phyloP scores from a whole-genome alignment of 2,329 filamentous ascomycete species.

The Penicillium sp. region DNA sequence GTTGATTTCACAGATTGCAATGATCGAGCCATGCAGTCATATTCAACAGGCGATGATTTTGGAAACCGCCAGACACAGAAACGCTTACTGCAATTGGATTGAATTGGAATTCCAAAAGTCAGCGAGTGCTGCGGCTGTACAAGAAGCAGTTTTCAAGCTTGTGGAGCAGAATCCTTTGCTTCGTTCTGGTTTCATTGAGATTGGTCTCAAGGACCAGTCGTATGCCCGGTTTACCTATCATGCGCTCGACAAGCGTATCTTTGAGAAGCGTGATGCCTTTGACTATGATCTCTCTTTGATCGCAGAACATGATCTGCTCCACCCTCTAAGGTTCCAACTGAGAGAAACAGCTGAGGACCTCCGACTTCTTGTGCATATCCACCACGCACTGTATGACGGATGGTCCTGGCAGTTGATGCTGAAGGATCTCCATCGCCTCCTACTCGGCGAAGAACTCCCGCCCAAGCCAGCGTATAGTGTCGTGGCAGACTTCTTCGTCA shows the following conservation, averaged over 20 bases:
- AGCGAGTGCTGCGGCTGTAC: slow-evolving; percentile 44
- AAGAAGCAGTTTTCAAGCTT: slow-evolving; percentile 53
- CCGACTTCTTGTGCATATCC: slow-evolving; percentile 59
- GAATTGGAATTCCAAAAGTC: slow-evolving; percentile 58
- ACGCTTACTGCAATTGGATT: slow-evolving; percentile 77
- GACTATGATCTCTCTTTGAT: slow-evolving; percentile 43
- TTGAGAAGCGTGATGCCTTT: slow-evolving; percentile 46
- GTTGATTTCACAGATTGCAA: slow-evolving; percentile 15
- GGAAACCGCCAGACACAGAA: slow-evolving; percentile 63
- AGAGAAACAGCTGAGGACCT: slow-evolving; percentile 20
- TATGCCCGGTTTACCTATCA: slow-evolving; percentile 69
- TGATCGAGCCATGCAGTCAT: slow-evolving; percentile 64
- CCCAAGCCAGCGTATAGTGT: slow-evolving; percentile 61
- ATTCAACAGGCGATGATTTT: slow-evolving; percentile 79
- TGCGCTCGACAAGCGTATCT: slow-evolving; percentile 45
- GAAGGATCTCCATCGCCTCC: slow-evolving; percentile 62
- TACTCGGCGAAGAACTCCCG: slow-evolving; percentile 38
- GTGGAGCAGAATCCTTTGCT: slow-evolving; percentile 64
- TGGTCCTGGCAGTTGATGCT: slow-evolving; percentile 82
- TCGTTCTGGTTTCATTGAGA: slow-evolving; percentile 70
- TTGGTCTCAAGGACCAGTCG: slow-evolving; percentile 44
- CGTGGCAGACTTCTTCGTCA: slow-evolving; percentile 56
- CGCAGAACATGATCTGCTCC: slow-evolving; percentile 47
- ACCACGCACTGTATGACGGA: slow-evolving; percentile 89
- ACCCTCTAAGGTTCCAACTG: slow-evolving; percentile 66